A percentile compares a stretch with the other conserved stretches of the same genome.
These are phyloP conservation scores for Kwoniella bestiolae DNA, from an alignment of 768 basidiomycete genomes.

Conservation along the genomic window DNA sequence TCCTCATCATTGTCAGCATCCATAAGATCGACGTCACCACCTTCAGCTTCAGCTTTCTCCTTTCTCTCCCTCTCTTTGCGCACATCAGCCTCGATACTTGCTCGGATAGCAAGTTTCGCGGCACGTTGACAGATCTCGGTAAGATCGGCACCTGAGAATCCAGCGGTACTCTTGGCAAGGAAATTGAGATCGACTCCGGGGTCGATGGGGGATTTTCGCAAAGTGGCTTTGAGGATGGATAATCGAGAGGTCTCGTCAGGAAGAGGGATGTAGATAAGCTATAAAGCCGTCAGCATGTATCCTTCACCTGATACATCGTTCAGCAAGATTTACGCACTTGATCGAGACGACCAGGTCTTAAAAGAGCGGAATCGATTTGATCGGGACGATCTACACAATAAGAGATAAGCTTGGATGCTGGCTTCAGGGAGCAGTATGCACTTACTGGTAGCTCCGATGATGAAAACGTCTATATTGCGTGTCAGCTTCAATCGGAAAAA, in stretches of 20 bases:
- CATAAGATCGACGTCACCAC: conserved; percentile 66
- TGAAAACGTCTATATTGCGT: conserved; percentile 73
- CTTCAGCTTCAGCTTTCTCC: conserved; percentile 76
- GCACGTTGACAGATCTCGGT: conserved; percentile 99
- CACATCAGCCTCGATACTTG: conserved; percentile 92
- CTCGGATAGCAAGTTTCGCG: conserved; percentile 94
- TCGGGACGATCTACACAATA: conserved; percentile 86
- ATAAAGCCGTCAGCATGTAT: conserved; percentile 3
- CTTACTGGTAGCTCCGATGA: conserved; percentile 96
- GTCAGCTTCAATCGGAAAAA: not conserved
- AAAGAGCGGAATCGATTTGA: conserved; percentile 97
- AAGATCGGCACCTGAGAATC: conserved; percentile 98
- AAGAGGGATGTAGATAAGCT: conserved; percentile 98
- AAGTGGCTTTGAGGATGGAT: conserved; percentile 85
- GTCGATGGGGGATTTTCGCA: conserved; percentile 89
- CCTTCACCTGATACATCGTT: not conserved
- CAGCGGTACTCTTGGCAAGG: conserved; percentile 90
- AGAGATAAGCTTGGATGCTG: too few species aligned
- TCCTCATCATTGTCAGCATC: conserved; percentile 73
- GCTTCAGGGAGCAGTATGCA: conserved; percentile 70
- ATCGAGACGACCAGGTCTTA: conserved; percentile 96
- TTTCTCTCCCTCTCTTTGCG: conserved; percentile 73
- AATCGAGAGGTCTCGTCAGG: conserved; percentile 91
- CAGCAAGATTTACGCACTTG: conserved; percentile 53
- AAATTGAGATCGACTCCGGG: conserved; percentile 79